Conservation (phyloP, 2,329 filamentous ascomycete species). For the Aspergillus costaricaensis region DNA sequence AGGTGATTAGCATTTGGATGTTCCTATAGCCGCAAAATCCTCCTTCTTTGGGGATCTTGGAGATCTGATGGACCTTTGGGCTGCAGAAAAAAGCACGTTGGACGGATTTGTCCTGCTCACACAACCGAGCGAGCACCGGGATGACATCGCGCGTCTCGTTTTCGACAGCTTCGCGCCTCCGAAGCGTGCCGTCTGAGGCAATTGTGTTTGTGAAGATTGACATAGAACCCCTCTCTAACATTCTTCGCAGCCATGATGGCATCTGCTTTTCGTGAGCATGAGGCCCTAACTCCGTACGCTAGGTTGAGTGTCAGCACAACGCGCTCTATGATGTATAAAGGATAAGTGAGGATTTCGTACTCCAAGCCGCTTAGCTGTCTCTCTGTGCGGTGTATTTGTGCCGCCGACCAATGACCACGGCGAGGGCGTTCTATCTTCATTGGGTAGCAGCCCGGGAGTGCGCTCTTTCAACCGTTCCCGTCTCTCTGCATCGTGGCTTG, state of each 20-base stretch:
- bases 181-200: slow-evolving; percentile 45
- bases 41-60: slow-evolving; percentile 78
- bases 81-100: slow-evolving; percentile 78
- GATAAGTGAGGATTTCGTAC: slow-evolving; percentile 20
- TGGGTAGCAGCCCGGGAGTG: neutral
- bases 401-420: neutral
- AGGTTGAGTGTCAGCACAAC: slow-evolving; percentile 19
- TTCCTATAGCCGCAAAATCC: slow-evolving; percentile 95
- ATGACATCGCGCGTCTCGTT: slow-evolving; percentile 59
- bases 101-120: slow-evolving; percentile 65
- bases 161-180: slow-evolving; percentile 46
- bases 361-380: slow-evolving; percentile 32
- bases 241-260: slow-evolving; percentile 66
- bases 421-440: neutral
- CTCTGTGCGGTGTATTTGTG: neutral
- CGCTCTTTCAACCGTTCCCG: neutral
- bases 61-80: slow-evolving; percentile 72
- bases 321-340: neutral
- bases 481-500: no score
- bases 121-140: slow-evolving; percentile 62
- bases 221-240: slow-evolving; percentile 63
- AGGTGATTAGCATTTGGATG: slow-evolving; percentile 87
- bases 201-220: slow-evolving; percentile 57
- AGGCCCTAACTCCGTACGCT: slow-evolving; percentile 67
- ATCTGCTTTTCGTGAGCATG: slow-evolving; percentile 73